These are phyloP conservation scores for Solanum habrochaites DNA, from an alignment of 257 asterid species.

Conservation along the genomic window DNA sequence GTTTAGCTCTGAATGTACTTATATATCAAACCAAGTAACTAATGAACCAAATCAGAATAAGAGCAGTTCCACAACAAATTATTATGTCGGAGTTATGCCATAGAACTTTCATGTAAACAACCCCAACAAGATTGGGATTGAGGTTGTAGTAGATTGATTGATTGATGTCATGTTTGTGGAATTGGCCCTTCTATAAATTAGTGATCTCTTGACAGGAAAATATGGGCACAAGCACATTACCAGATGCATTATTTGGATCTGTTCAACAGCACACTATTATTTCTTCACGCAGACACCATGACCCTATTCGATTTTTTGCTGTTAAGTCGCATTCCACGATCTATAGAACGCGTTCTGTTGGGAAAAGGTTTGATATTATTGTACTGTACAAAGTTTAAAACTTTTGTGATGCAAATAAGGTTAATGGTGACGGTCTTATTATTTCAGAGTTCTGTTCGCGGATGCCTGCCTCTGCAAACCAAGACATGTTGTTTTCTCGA, in stretches of 20 bases:
- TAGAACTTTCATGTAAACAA: background rate
- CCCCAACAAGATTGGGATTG: background rate
- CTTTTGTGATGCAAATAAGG: background rate
- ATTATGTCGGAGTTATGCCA: background rate
- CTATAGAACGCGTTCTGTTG: background rate
- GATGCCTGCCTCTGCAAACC: slow-evolving; percentile 9
- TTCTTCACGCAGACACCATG: background rate
- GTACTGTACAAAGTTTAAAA: background rate
- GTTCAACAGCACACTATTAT: background rate
- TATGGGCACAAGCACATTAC: slow-evolving; percentile 10
- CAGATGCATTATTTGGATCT: slow-evolving; percentile 11
- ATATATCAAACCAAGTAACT: background rate
- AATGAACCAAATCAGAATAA: background rate
- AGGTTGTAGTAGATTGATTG: background rate
- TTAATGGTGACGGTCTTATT: background rate
- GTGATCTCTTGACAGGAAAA: slow-evolving; percentile 6
- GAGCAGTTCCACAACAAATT: background rate
- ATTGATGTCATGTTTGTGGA: background rate
- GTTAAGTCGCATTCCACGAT: slow-evolving; percentile 5
- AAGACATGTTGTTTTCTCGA: slow-evolving; percentile 7
- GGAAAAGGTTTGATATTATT: slow-evolving; percentile 9
- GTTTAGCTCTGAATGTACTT: background rate
- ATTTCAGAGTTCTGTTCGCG: slow-evolving; percentile 2
- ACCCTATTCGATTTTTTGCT: background rate
- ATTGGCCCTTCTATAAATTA: background rate